Evolutionary conservation across 2,329 filamentous ascomycete genomes (phyloP).

Genomic region (Pyricularia sp.): DNA sequence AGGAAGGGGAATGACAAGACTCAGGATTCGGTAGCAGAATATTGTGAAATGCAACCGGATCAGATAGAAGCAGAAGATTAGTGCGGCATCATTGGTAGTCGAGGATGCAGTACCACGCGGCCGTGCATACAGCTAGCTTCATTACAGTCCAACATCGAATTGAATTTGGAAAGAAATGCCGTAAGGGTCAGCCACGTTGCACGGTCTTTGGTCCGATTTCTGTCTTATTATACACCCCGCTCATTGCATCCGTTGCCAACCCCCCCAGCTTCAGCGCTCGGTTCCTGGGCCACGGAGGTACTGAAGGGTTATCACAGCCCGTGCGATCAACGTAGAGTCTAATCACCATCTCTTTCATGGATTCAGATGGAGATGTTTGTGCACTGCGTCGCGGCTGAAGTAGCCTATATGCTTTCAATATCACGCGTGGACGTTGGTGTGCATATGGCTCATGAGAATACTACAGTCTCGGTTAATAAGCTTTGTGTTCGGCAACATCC

Average conservation of each 20-base stretch:
- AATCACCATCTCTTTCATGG: background rate
- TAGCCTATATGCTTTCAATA: background rate
- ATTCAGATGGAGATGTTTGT: background rate
- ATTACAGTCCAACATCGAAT: background rate
- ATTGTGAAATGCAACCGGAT: constrained; percentile 49
- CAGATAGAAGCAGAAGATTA: background rate
- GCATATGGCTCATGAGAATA: too few species aligned
- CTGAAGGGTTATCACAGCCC: background rate
- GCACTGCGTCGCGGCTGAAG: background rate
- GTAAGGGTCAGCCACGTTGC: background rate
- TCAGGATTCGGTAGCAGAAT: constrained; percentile 39
- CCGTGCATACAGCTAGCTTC: background rate
- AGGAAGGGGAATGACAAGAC: background rate
- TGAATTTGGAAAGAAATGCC: background rate
- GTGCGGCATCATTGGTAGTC: background rate
- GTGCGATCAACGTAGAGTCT: background rate
- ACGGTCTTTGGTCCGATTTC: background rate
- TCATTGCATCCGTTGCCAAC: background rate
- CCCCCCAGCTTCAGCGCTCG: background rate
- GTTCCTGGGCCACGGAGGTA: background rate
- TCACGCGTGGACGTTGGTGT: too few species aligned
- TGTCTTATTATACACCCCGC: background rate
- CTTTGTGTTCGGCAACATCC: too few species aligned
- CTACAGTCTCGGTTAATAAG: too few species aligned
- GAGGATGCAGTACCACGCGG: background rate